These are phyloP conservation scores for Lactifluus echinatus DNA, from an alignment of 768 basidiomycete genomes.

Conservation along the genomic window DNA sequence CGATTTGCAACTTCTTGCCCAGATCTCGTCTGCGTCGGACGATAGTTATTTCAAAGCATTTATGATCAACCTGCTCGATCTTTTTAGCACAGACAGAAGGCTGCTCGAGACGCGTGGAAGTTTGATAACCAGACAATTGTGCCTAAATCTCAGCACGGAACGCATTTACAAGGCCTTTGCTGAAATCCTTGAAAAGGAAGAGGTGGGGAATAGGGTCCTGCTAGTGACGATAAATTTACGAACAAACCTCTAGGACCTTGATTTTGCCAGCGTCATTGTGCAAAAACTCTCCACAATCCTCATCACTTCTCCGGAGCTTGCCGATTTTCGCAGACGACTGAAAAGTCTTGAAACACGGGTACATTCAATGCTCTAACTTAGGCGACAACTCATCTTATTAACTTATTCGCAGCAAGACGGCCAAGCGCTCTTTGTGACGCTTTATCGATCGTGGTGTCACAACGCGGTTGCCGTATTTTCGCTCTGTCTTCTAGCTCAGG, in stretches of 20 bases:
- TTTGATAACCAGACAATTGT: constrained; percentile 91
- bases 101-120: constrained; percentile 88
- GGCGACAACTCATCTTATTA: neutral
- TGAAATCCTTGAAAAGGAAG: constrained; percentile 96
- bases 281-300: constrained; percentile 96
- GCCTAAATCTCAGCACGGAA: constrained; percentile 90
- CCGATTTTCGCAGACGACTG: constrained; percentile 85
- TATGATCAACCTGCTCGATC: constrained; percentile 88
- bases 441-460: constrained; percentile 98
- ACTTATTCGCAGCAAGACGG: constrained; percentile 70
- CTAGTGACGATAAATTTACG: neutral
- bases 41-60: constrained; percentile 93
- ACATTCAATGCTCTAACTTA: constrained; percentile 22
- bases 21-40: constrained; percentile 92
- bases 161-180: constrained; percentile 93
- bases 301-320: constrained; percentile 92
- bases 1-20: constrained; percentile 90
- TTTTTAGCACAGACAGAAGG: constrained; percentile 91
- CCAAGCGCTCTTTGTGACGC: constrained; percentile 85
- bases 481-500: constrained; percentile 91
- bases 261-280: constrained; percentile 96
- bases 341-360: constrained; percentile 93
- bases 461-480: constrained; percentile 97
- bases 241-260: constrained; percentile 62
- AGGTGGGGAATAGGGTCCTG: constrained; percentile 40